phyloP scores from a whole-genome alignment of 306 rosid genomes.

The Medicago arabica region DNA sequence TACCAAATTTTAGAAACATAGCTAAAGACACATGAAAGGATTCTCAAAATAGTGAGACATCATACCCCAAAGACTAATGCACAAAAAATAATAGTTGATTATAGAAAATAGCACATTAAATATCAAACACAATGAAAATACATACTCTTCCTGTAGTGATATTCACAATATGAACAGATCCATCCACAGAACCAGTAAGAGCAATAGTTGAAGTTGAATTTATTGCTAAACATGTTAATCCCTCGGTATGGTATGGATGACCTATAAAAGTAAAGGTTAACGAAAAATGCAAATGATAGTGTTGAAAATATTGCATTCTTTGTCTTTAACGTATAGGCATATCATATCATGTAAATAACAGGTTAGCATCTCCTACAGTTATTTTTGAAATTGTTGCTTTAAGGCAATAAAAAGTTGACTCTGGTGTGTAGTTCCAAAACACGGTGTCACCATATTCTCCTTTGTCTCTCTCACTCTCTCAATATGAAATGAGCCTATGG shows the following conservation, averaged over 20 bases:
- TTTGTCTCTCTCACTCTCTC: not conserved
- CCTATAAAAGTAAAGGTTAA: slow-evolving; percentile 56
- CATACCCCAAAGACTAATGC: slow-evolving; percentile 27
- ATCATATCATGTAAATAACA: not conserved
- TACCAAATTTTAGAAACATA: slow-evolving; percentile 20
- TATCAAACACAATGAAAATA: slow-evolving; percentile 32
- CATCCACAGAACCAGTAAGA: slow-evolving; percentile 84
- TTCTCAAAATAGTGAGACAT: slow-evolving; percentile 32
- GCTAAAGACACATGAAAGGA: slow-evolving; percentile 22
- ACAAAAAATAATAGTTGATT: slow-evolving; percentile 25
- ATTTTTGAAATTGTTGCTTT: not conserved
- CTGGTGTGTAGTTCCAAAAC: not conserved
- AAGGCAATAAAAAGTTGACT: not conserved
- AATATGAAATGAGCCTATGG: too few species aligned
- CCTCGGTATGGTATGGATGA: slow-evolving; percentile 80
- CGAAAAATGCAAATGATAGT: slow-evolving; percentile 13
- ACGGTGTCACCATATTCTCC: not conserved
- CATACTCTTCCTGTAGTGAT: slow-evolving; percentile 81
- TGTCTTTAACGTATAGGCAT: not conserved
- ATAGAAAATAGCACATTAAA: slow-evolving; percentile 27
- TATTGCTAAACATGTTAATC: slow-evolving; percentile 82
- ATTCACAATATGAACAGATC: slow-evolving; percentile 78
- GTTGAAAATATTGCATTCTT: not conserved
- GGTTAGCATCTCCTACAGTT: not conserved
- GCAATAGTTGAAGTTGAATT: slow-evolving; percentile 76